phyloP scores from a whole-genome alignment of 352 stramenopile genomes.

The Globisporangium canariense region DNA sequence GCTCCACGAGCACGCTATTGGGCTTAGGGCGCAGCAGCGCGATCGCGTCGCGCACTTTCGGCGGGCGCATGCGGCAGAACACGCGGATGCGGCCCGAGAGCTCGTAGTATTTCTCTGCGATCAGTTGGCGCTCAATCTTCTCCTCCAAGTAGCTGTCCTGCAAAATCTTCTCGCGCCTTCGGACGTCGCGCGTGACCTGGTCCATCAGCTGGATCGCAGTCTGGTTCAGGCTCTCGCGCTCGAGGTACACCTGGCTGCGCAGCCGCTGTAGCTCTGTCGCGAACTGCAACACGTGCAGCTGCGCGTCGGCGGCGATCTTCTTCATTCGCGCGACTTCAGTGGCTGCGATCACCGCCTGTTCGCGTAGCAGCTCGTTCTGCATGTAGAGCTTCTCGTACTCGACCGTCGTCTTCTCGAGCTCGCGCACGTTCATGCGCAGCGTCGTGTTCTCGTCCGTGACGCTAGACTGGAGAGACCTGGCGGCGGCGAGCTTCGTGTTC shows the following conservation, averaged over 20 bases:
- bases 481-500: conserved; percentile 54
- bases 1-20: conserved; percentile 87
- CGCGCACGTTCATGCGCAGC: conserved; percentile 43
- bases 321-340: conserved; percentile 47
- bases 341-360: conserved; percentile 43
- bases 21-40: conserved; percentile 80
- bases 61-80: conserved; percentile 87
- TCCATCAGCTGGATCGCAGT: conserved; percentile 42
- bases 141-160: conserved; percentile 67
- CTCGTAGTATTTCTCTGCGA: conserved; percentile 90
- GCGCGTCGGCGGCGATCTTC: conserved; percentile 25
- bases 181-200: conserved; percentile 37
- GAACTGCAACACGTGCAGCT: conserved; percentile 31
- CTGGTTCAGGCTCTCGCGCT: conserved; percentile 30
- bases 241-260: conserved; percentile 34
- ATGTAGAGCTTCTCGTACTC: conserved; percentile 48
- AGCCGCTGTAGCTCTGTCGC: conserved; percentile 37
- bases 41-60: conserved; percentile 11
- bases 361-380: conserved; percentile 62
- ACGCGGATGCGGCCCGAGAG: conserved; percentile 92
- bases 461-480: conserved; percentile 48
- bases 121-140: conserved; percentile 69
- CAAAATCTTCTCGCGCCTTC: conserved; percentile 50
- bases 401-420: conserved; percentile 44
- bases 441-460: conserved; percentile 71